These are phyloP conservation scores for Fusarium sp. DNA, from an alignment of 2,329 filamentous ascomycete species.

Conservation along the genomic window DNA sequence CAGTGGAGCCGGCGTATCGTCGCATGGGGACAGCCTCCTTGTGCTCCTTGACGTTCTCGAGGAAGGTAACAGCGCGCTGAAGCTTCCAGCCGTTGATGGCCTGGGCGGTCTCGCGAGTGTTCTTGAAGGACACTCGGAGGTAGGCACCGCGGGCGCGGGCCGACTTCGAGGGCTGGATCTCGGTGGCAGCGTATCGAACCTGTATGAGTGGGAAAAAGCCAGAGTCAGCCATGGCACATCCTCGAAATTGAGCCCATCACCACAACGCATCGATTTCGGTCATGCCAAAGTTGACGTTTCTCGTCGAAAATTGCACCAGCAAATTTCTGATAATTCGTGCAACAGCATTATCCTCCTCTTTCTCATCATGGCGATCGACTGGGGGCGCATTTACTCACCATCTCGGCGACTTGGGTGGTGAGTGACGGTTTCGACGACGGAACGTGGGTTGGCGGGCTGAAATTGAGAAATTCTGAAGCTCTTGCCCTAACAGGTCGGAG, in stretches of 20 bases:
- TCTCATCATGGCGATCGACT: conserved; percentile 37
- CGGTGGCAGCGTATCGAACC: conserved; percentile 96
- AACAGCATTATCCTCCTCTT: conserved; percentile 39
- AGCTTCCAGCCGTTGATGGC: conserved; percentile 99
- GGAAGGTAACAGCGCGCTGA: conserved; percentile 93
- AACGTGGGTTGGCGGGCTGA: conserved; percentile 61
- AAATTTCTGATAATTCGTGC: conserved; percentile 24
- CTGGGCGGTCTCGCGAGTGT: conserved; percentile 99
- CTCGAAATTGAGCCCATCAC: conserved; percentile 21
- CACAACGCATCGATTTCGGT: neutral
- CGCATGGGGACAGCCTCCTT: conserved; percentile 98
- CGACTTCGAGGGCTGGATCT: conserved; percentile 90
- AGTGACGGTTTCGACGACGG: conserved; percentile 64
- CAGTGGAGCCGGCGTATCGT: conserved; percentile 95
- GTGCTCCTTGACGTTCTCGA: conserved; percentile 98
- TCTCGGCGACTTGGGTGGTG: conserved; percentile 66
- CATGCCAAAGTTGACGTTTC: conserved; percentile 10
- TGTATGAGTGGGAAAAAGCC: conserved; percentile 52
- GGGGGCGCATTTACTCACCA: conserved; percentile 61
- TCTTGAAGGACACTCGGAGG: conserved; percentile 99
- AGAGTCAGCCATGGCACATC: conserved; percentile 44
- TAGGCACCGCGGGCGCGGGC: conserved; percentile 98
- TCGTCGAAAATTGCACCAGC: conserved; percentile 30
- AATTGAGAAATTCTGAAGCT: conserved; percentile 62
- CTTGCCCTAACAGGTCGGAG: conserved; percentile 55